Evolutionary conservation across 2,329 filamentous ascomycete species (phyloP), one percentile per base, ranked within the genome.

Genomic region (Venturia asperata): DNA sequence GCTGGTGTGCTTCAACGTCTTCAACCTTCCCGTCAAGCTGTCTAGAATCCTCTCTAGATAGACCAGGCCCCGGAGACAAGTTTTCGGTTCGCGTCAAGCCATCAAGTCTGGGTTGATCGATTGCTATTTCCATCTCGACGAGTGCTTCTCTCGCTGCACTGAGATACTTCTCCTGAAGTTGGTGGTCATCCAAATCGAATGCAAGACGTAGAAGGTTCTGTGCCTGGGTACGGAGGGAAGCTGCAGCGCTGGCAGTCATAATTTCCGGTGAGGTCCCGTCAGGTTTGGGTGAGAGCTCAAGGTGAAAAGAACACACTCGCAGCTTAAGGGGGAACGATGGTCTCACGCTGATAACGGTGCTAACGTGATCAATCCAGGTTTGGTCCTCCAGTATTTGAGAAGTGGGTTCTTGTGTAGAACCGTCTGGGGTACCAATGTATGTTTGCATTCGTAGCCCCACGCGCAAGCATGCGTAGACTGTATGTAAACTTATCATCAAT

Each of bases 191-290:
- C 24, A 39, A 43, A n/a, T 61, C 37, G 42, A 61, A 34, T 11
- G 60, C 60, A 27, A 61, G 60, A 15, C 39, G 60, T n/a, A 61
- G 60, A 15, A 43, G 30, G 39, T 61, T 27, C 2, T 61, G 60
- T 27, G 60, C 60, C n/a, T 45, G 13, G 39, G 37, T n/a, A 15
- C 39, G 60, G 60, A 43, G 37, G n/a, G 60, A 10, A 5, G n/a
- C 37, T 15, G 27, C 27, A 5, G 52, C 19, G 27, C 27, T 19
- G 52, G 19, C 37, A 37, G 52, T 19, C 27, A 34, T n/a, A 19
- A 37, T 17, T 34, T 19, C 5, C 19, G 24, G 49, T 56, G 30
- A 3, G 15, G 30, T 58, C n/a, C 13, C 19, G 13, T 27, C 17
- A 19, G 30, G 9, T 27, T n/a, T 39, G 15, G 4, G 19, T 58